phyloP scores from a whole-genome alignment of 1,284 basidiomycete genomes.

The Rhodotorula sp. region DNA sequence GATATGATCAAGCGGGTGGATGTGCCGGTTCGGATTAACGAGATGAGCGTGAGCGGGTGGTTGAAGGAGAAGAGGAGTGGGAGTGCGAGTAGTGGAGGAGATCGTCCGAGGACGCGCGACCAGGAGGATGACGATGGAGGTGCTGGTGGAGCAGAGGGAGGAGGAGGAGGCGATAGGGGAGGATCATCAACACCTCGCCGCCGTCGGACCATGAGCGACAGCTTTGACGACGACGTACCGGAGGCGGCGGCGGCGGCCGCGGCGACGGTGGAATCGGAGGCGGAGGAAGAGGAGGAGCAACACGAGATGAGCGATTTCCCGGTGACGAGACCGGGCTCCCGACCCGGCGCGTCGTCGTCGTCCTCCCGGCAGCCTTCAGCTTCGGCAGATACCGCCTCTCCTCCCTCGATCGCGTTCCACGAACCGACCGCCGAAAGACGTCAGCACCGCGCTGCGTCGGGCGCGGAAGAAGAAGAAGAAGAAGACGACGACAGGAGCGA shows the following conservation, averaged over 20 bases:
- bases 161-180: no score
- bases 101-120: not conserved
- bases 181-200: no score
- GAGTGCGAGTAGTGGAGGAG: not conserved
- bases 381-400: not conserved
- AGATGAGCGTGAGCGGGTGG: slow-evolving; percentile 61
- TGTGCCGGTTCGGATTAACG: slow-evolving; percentile 76
- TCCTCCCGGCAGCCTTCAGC: no score
- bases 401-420: not conserved
- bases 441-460: not conserved
- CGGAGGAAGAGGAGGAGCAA: not conserved
- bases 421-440: not conserved
- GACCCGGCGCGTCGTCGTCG: not conserved
- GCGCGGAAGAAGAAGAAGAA: no score
- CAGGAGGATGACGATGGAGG: not conserved
- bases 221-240: no score
- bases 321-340: not conserved
- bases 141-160: no score
- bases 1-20: slow-evolving; percentile 82
- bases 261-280: not conserved
- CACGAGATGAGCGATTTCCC: not conserved
- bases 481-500: no score
- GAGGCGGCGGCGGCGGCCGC: not conserved
- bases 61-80: slow-evolving; percentile 42
- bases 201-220: no score